Percentiles rank a stretch among this genome's conserved stretches.
These are phyloP conservation scores for Phylloporus scabripes DNA, from an alignment of 768 basidiomycete species.

Conservation along the genomic window DNA sequence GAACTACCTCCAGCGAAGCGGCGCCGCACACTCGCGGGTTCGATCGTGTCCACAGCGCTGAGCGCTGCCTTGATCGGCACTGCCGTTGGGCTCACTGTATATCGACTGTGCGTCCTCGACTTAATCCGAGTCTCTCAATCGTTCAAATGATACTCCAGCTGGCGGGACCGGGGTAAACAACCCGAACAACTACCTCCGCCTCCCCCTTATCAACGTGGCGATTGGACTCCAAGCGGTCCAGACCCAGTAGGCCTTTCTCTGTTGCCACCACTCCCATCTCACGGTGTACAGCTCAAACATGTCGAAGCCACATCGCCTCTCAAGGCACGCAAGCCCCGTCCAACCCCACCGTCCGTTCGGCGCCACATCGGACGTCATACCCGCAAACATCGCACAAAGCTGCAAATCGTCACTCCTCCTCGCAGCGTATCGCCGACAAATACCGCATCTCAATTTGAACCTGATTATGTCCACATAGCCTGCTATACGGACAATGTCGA, in stretches of 20 bases:
- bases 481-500: slow-evolving; percentile 31
- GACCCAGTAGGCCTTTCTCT: slow-evolving; percentile 27
- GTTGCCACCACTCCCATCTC: slow-evolving; percentile 8
- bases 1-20: slow-evolving; percentile 74
- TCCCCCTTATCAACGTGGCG: slow-evolving; percentile 60
- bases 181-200: slow-evolving; percentile 44
- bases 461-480: slow-evolving; percentile 33
- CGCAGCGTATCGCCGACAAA: slow-evolving; percentile 23
- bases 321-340: slow-evolving; percentile 36
- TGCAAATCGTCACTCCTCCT: slow-evolving; percentile 22
- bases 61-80: slow-evolving; percentile 83
- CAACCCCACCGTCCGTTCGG: slow-evolving; percentile 25
- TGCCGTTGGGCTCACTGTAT: slow-evolving; percentile 82
- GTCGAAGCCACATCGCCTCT: slow-evolving; percentile 35
- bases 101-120: slow-evolving; percentile 61
- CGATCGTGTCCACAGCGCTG: slow-evolving; percentile 78
- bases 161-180: slow-evolving; percentile 71
- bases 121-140: background rate
- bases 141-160: slow-evolving; percentile 38
- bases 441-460: slow-evolving; percentile 37
- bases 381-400: slow-evolving; percentile 30
- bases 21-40: slow-evolving; percentile 74
- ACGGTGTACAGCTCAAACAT: slow-evolving; percentile 23
- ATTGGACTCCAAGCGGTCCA: slow-evolving; percentile 44
- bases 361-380: slow-evolving; percentile 33